phyloP scores from a whole-genome alignment of 768 basidiomycete species.

The Agrocybe pediades region DNA sequence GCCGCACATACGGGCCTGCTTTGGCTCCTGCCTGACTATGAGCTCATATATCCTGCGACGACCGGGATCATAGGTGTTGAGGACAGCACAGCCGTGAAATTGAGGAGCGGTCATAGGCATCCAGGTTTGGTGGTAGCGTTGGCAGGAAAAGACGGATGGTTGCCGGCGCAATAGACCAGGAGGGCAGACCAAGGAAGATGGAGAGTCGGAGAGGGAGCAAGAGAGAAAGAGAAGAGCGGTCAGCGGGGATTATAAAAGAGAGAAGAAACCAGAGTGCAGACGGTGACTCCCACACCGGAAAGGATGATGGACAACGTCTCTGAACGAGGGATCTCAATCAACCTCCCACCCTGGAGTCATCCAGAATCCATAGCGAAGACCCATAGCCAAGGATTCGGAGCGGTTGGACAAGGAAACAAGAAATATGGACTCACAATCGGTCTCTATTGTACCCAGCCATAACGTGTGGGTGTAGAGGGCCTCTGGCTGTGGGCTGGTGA shows the following conservation, averaged over 20 bases:
- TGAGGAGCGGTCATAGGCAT: slow-evolving; percentile 22
- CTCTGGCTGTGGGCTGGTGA: slow-evolving; percentile 7
- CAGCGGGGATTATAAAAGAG: slow-evolving; percentile 11
- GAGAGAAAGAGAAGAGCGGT: slow-evolving; percentile 1
- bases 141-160: no score
- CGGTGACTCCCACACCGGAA: slow-evolving; percentile 19
- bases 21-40: slow-evolving; percentile 86
- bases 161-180: slow-evolving; percentile 1
- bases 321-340: not conserved
- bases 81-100: slow-evolving; percentile 22
- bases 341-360: slow-evolving; percentile 11
- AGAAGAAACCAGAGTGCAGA: not conserved
- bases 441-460: slow-evolving; percentile 36
- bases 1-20: slow-evolving; percentile 90
- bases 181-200: not conserved
- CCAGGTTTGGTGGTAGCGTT: not conserved
- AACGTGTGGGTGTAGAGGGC: slow-evolving; percentile 10
- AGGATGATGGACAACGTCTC: not conserved
- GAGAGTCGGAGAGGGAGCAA: not conserved
- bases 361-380: slow-evolving; percentile 13
- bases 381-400: slow-evolving; percentile 37
- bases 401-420: slow-evolving; percentile 6
- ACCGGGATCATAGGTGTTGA: slow-evolving; percentile 18
- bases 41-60: slow-evolving; percentile 78
- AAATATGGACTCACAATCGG: slow-evolving; percentile 36